Conservation (phyloP, 1,284 basidiomycete species). For the Irpex lacteus region DNA sequence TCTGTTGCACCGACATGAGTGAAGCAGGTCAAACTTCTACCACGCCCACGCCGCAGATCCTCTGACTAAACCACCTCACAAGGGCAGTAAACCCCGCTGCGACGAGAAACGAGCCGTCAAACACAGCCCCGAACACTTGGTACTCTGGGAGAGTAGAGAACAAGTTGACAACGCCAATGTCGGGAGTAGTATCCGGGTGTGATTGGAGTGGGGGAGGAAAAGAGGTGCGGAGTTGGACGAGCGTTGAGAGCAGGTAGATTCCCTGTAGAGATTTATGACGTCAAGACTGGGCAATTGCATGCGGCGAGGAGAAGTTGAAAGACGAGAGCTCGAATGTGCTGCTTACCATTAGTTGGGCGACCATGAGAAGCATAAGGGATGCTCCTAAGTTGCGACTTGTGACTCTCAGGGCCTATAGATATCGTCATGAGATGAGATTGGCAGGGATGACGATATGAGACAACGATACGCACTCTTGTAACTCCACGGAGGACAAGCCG, state of each 20-base stretch:
- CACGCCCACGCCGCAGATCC: slow-evolving; percentile 19
- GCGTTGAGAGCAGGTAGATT: slow-evolving; percentile 73
- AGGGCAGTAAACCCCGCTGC: slow-evolving; percentile 46
- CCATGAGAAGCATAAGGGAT: slow-evolving; percentile 66
- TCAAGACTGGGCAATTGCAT: too few relatives aligned
- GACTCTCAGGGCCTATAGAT: slow-evolving; percentile 51
- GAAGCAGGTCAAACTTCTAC: neutral
- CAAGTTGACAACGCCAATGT: slow-evolving; percentile 43
- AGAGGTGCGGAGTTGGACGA: slow-evolving; percentile 73
- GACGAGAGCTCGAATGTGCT: neutral
- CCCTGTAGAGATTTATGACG: slow-evolving; percentile 40
- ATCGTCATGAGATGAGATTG: slow-evolving; percentile 1
- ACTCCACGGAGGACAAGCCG: slow-evolving; percentile 64
- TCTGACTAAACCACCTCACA: slow-evolving; percentile 46
- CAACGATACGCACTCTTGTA: slow-evolving; percentile 45
- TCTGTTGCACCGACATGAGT: neutral
- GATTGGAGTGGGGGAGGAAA: slow-evolving; percentile 54
- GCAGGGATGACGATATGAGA: neutral
- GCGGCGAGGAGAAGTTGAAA: too few relatives aligned
- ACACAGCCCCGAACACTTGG: slow-evolving; percentile 68
- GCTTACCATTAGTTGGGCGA: slow-evolving; percentile 76
- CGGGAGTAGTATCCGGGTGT: slow-evolving; percentile 20
- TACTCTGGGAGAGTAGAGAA: slow-evolving; percentile 73
- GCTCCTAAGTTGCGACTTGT: slow-evolving; percentile 67
- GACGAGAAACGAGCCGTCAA: slow-evolving; percentile 67